These are phyloP conservation scores for Stenogyne calaminthoides DNA, from an alignment of 305 asterid genomes.

Conservation along the genomic window DNA sequence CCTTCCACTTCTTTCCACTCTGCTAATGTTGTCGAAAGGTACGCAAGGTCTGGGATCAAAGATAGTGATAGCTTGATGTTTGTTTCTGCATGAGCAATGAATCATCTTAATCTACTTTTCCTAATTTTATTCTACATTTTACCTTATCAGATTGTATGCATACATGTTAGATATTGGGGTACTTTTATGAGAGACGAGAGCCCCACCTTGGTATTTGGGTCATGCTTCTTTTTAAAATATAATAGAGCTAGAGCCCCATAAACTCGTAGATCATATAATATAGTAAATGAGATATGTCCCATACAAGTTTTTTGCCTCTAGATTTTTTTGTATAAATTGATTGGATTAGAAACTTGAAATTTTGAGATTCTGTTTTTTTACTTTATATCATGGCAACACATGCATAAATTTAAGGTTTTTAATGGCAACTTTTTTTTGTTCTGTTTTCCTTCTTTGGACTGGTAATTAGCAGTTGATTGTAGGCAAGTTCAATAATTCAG, in stretches of 20 bases:
- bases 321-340: not conserved
- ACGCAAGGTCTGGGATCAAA: slow-evolving; percentile 28
- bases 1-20: slow-evolving; percentile 41
- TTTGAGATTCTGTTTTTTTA: not conserved
- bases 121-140: not conserved
- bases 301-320: no score
- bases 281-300: no score
- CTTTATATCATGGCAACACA: not conserved
- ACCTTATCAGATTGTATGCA: not conserved
- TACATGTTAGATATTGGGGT: not conserved
- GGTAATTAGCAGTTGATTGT: not conserved
- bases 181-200: no score
- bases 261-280: no score
- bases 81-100: slow-evolving; percentile 37
- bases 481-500: not conserved
- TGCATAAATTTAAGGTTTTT: not conserved
- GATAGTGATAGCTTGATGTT: slow-evolving; percentile 40
- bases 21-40: slow-evolving; percentile 27
- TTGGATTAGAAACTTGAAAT: not conserved
- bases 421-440: not conserved
- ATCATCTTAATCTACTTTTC: not conserved
- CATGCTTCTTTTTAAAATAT: no score
- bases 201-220: no score
- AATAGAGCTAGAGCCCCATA: no score
- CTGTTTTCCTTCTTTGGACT: not conserved